Evolutionary conservation across 2,329 filamentous ascomycete species (phyloP), one percentile per base, ranked within the genome.

Genomic region (Ceratocystis alfenasii): DNA sequence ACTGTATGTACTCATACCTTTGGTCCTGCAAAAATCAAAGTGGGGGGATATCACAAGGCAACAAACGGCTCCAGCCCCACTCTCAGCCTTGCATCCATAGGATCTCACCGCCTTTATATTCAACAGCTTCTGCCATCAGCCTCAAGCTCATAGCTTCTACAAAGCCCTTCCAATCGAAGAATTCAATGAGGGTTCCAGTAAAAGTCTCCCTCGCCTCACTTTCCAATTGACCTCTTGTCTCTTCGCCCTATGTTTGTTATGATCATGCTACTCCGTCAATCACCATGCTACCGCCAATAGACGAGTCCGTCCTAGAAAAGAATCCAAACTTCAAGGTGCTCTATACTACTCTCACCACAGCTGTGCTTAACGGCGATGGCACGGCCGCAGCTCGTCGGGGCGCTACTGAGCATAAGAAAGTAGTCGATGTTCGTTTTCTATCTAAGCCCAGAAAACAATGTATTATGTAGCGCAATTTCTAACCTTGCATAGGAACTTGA

Each of bases 321-420:
- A 86, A 87, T 69, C 83, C 83, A 0, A 78, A 81, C 25, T 87
- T 87, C 70, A 80, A 81, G n/a, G 75, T 77, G 44, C 77, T 87
- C 4, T 83, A 86, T 73, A 76, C 74, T 17, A 81, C 77, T 12
- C 75, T 87, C 59, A 81, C 80, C 5, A 79, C 77, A 1, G 76
- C 76, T 1, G 72, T 85, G 30, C 77, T 87, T 4, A 83, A 84
- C 69, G 73, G 79, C 0, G 81, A 86, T 72, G 83, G 81, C 1
- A 83, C 83, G 7, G 83, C 82, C 1, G 82, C 78, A 70, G 74
- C 77, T n/a, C 77, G 80, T 69, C 74, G 77, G n/a, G 74, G 75
- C 1, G 77, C 77, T 17, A 79, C 80, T 69, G 78, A 83, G 71
- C 77, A 80, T 25, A 76, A 79, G 66, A 75, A 75, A 1, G 76